Evolutionary conservation across 768 basidiomycete species (phyloP).

Genomic region (Mrakia blollopis): DNA sequence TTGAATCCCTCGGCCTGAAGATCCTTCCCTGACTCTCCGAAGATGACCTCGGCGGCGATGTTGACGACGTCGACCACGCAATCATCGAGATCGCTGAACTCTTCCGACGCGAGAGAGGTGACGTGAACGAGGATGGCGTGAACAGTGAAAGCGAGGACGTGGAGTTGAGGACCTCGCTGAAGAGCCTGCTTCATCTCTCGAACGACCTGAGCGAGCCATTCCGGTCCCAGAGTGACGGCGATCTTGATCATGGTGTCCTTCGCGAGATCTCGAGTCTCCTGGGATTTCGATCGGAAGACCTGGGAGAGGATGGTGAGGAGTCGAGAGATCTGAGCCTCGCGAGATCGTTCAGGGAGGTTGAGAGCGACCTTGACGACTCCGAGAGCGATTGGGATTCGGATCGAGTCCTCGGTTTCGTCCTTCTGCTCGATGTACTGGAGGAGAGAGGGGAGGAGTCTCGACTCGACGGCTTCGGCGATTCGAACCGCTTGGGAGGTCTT

Average conservation of each 20-base stretch:
- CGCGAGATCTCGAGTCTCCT: slow-evolving; percentile 82
- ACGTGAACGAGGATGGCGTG: slow-evolving; percentile 79
- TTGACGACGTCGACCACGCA: slow-evolving; percentile 74
- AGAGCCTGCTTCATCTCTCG: slow-evolving; percentile 80
- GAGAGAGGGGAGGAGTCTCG: slow-evolving; percentile 70
- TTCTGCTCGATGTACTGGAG: slow-evolving; percentile 75
- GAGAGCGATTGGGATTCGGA: slow-evolving; percentile 80
- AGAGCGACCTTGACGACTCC: slow-evolving; percentile 80
- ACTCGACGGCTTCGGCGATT: slow-evolving; percentile 71
- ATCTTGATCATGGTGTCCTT: slow-evolving; percentile 80
- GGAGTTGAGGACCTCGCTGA: slow-evolving; percentile 84
- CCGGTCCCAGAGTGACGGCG: slow-evolving; percentile 62
- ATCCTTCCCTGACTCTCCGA: slow-evolving; percentile 88
- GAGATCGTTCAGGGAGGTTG: slow-evolving; percentile 62
- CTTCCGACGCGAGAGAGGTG: slow-evolving; percentile 53
- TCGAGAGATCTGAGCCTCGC: slow-evolving; percentile 65
- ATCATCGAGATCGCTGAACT: slow-evolving; percentile 64
- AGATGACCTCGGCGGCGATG: slow-evolving; percentile 81
- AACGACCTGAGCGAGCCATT: slow-evolving; percentile 66
- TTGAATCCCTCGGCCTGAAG: slow-evolving; percentile 83
- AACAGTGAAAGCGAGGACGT: slow-evolving; percentile 77
- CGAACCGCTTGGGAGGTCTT: slow-evolving; percentile 35
- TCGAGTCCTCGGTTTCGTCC: slow-evolving; percentile 73
- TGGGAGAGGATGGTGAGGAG: slow-evolving; percentile 82
- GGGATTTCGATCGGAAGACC: slow-evolving; percentile 84